phyloP scores from a whole-genome alignment of 331 rosid genomes.

The Malus hybrid region DNA sequence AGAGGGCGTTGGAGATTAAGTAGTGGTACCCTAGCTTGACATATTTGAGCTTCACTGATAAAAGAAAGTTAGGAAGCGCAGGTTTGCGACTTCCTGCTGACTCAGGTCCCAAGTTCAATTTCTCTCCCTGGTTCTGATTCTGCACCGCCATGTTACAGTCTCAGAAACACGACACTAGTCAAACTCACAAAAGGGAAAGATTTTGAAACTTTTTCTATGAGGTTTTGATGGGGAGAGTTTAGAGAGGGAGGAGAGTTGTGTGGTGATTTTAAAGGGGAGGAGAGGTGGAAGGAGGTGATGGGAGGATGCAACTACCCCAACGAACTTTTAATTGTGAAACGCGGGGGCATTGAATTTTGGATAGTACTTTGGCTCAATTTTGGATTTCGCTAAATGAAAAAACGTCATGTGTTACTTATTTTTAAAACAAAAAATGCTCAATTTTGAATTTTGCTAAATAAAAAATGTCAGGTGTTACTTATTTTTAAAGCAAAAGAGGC shows the following conservation, averaged over 20 bases:
- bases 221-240: not conserved
- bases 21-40: constrained; percentile 90
- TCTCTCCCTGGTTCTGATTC: not conserved
- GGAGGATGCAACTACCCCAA: constrained; percentile 65
- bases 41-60: constrained; percentile 66
- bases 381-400: too few relatives aligned
- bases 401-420: too few relatives aligned
- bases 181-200: not conserved
- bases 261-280: not conserved
- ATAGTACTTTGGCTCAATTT: too few relatives aligned
- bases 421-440: too few relatives aligned
- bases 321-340: constrained; percentile 50
- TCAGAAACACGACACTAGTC: not conserved
- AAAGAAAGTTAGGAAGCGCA: constrained; percentile 60
- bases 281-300: not conserved
- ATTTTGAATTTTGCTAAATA: too few relatives aligned
- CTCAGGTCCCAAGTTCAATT: not conserved
- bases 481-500: too few relatives aligned
- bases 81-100: not conserved
- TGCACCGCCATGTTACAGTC: not conserved
- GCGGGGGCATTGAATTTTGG: constrained; percentile 23
- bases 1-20: constrained; percentile 77
- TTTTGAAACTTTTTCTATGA: not conserved
- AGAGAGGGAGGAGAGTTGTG: not conserved
- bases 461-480: too few relatives aligned